These are phyloP conservation scores for Dendrobium nobile DNA, from an alignment of 106 monocot species.

Conservation along the genomic window DNA sequence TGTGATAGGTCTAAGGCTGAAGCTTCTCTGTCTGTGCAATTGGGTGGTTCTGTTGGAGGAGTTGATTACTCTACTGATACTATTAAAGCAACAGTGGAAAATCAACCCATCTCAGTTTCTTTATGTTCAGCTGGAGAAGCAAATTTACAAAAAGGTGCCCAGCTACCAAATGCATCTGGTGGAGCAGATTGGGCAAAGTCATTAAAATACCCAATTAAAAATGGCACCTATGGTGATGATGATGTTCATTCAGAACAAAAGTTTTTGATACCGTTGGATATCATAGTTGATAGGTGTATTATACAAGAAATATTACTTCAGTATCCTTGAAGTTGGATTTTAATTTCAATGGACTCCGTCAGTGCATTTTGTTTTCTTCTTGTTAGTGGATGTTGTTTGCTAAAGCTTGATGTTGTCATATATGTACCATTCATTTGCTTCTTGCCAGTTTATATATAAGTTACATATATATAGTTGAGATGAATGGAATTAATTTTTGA, in stretches of 20 bases:
- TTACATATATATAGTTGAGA: not conserved
- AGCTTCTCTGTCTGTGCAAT: not conserved
- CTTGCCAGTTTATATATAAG: not conserved
- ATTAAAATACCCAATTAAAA: constrained; percentile 33
- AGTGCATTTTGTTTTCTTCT: not conserved
- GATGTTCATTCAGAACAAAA: constrained; percentile 15
- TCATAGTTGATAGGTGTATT: constrained; percentile 77
- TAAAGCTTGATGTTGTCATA: not conserved
- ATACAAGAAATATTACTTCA: constrained; percentile 77
- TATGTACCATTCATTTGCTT: not conserved
- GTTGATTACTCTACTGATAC: constrained; percentile 4
- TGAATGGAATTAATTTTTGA: no score
- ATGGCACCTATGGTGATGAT: constrained; percentile 4
- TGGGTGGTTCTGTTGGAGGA: not conserved
- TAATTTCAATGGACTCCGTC: not conserved
- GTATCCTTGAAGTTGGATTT: constrained; percentile 63
- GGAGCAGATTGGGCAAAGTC: constrained; percentile 55
- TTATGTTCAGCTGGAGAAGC: constrained; percentile 22
- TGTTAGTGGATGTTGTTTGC: not conserved
- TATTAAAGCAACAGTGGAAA: constrained; percentile 13
- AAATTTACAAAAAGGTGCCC: constrained; percentile 7
- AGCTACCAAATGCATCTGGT: constrained; percentile 29
- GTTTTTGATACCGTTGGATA: constrained; percentile 72
- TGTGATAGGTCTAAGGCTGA: constrained; percentile 15
- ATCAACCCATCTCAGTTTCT: constrained; percentile 11